Evolutionary conservation across 2,329 filamentous ascomycete species (phyloP), one percentile per base, ranked within the genome.

Genomic region (Botrytis fabae): DNA sequence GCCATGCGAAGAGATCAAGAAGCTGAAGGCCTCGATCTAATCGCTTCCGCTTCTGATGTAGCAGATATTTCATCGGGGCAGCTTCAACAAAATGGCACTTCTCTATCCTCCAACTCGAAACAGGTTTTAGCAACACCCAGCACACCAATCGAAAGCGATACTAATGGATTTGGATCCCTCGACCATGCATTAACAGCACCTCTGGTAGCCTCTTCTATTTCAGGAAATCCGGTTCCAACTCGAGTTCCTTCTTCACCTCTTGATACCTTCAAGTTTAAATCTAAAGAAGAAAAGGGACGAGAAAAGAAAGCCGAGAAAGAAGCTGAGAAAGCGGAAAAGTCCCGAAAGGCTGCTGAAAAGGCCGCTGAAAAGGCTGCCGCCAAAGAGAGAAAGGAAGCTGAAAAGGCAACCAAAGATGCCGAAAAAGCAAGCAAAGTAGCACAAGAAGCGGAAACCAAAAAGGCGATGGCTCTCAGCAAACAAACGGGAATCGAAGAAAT

Each of bases 1-100:
- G 89, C 90, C 78, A 86, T 90, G 70, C 84, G 87, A 74, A 91
- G 90, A 73, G 95, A 98, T 82, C 92, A 97, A 80, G 94, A 97
- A 78, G 91, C 89, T 64, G 94, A 97, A 81, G 91, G 91, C 18
- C 82, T 86, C 40, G 83, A 79, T 73, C 79, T 90, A 86, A 81
- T 92, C 90, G 79, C 86, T 87, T 72, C 88, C 77, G 86, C 86
- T 72, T 86, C 85, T 76, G 83, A 88, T 79, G 86, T 87, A 64
- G 88, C 88, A n/a, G 86, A 86, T 70, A 80, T 89, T 35, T 86
- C 86, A 4, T 82, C 86, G 59, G 86, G 85, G 62, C 82, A 85
- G 62, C 83, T 83, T 22, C 85, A 85, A 69, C 73, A 78, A 80
- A 84, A 77, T 62, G 87, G 88, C 25, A 80, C 80, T 25, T 76